Evolutionary conservation across 108 stramenopile species (phyloP).

Genomic region (Thalassiosira profunda): DNA sequence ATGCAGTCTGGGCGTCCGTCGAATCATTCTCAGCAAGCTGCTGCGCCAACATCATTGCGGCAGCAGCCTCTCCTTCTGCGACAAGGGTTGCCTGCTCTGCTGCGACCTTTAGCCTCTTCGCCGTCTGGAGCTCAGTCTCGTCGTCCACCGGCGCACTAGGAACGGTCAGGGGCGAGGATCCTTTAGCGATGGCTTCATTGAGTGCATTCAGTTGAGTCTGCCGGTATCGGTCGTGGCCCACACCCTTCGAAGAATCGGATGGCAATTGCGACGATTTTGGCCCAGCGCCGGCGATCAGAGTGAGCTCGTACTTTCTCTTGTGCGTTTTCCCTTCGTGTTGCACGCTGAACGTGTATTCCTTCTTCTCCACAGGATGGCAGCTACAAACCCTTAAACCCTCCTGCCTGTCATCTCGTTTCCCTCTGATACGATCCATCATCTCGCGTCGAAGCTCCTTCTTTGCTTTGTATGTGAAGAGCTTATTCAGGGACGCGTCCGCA

Average conservation of each 20-base stretch:
- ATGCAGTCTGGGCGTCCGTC: too few relatives aligned
- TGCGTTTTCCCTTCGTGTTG: neutral
- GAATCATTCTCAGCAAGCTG: slow-evolving; percentile 16
- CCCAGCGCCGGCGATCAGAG: slow-evolving; percentile 1
- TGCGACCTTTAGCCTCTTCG: too few relatives aligned
- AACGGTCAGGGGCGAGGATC: too few relatives aligned
- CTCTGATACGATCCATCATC: neutral
- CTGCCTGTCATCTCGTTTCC: neutral
- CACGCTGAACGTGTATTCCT: neutral
- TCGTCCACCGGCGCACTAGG: too few relatives aligned
- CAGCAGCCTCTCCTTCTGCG: neutral
- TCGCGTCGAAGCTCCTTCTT: neutral
- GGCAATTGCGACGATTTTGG: slow-evolving; percentile 3
- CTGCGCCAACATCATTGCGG: neutral
- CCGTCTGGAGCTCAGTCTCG: too few relatives aligned
- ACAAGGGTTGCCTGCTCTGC: too few relatives aligned
- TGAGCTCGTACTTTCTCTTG: neutral
- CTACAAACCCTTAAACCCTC: slow-evolving; percentile 8
- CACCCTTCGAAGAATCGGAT: slow-evolving; percentile 12
- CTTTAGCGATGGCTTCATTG: too few relatives aligned
- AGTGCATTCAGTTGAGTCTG: neutral
- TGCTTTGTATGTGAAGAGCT: neutral
- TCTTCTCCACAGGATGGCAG: slow-evolving; percentile 12
- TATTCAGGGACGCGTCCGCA: neutral
- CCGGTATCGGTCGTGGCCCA: slow-evolving; percentile 7